Percentiles rank a stretch among this genome's conserved stretches.
Conservation (phyloP, 2,329 filamentous ascomycete genomes). For the Talaromyces amestolkiae region DNA sequence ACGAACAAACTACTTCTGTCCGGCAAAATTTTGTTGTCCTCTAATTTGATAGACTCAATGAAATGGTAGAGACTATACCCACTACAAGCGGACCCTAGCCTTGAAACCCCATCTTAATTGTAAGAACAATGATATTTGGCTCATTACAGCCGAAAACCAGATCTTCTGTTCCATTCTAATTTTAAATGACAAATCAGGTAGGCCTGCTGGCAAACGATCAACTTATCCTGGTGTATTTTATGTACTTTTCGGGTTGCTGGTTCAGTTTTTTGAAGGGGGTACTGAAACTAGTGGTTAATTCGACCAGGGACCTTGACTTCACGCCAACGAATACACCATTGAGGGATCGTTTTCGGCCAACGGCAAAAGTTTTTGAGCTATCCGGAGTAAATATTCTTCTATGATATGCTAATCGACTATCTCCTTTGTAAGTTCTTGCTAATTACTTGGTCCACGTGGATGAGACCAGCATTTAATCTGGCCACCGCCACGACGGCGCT, state of each 20-base stretch:
- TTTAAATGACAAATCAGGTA: background rate
- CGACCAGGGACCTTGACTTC: background rate
- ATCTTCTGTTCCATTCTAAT: background rate
- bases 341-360: background rate
- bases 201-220: background rate
- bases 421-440: background rate
- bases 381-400: background rate
- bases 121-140: background rate
- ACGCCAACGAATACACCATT: background rate
- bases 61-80: background rate
- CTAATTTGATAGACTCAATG: background rate
- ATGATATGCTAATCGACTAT: background rate
- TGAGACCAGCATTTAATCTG: background rate
- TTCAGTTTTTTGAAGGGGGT: background rate
- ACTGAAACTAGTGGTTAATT: background rate
- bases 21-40: background rate
- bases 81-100: background rate
- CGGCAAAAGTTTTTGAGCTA: background rate
- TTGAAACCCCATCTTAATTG: background rate
- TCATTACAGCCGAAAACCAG: background rate
- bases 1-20: background rate
- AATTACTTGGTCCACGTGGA: slow-evolving; percentile 3
- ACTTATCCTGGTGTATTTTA: background rate
- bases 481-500: background rate
- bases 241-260: background rate